Percentiles rank a stretch among this genome's conserved stretches.
Conservation (phyloP, 768 basidiomycete genomes). For the Amanita rubescens region DNA sequence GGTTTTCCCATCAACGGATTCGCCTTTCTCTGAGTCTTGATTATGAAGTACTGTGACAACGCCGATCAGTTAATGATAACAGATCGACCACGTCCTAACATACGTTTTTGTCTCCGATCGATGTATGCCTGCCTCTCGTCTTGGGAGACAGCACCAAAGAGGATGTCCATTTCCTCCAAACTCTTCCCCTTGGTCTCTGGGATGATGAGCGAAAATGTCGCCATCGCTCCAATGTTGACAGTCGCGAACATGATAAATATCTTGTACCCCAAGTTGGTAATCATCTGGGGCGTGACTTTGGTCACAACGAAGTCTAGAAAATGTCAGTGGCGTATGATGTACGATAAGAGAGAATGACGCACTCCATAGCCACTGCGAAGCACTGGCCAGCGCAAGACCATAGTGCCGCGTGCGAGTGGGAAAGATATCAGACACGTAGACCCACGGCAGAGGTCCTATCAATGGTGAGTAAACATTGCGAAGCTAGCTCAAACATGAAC, state of each 20-base stretch:
- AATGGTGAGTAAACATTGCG: constrained; percentile 21
- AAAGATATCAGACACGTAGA: constrained; percentile 81
- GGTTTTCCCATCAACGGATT: background rate
- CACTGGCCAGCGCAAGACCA: constrained; percentile 67
- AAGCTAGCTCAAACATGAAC: constrained; percentile 3
- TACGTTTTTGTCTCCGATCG: constrained; percentile 34
- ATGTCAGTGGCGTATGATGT: background rate
- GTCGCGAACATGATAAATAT: constrained; percentile 73
- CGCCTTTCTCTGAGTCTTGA: background rate
- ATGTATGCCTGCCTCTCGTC: constrained; percentile 51
- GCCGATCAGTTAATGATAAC: background rate
- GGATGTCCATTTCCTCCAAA: constrained; percentile 48
- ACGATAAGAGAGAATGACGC: constrained; percentile 17
- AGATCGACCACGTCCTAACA: background rate
- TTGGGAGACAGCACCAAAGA: constrained; percentile 48
- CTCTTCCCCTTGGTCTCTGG: constrained; percentile 57
- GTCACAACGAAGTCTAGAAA: constrained; percentile 59
- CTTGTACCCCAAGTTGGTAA: constrained; percentile 58
- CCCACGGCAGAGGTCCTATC: constrained; percentile 38
- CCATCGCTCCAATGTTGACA: constrained; percentile 69
- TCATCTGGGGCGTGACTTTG: constrained; percentile 62
- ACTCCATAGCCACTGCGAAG: constrained; percentile 83
- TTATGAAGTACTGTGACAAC: background rate
- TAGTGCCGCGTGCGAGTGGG: constrained; percentile 78
- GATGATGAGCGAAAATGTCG: constrained; percentile 51